These are phyloP conservation scores for Zoysia matrella DNA, from an alignment of 202 grass and related monocot genomes.

Conservation along the genomic window DNA sequence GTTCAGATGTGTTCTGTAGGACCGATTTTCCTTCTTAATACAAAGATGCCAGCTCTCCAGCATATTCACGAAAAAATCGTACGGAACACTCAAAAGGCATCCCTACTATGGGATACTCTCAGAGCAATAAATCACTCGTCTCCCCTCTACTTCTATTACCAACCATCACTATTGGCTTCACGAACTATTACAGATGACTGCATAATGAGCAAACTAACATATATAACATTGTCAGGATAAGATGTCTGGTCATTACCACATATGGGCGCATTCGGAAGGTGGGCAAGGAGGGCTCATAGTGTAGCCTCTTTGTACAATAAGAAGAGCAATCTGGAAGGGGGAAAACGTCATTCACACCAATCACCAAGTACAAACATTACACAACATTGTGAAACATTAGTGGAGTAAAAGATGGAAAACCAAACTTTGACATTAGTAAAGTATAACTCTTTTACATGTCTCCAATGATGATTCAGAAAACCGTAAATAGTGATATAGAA, in stretches of 20 bases:
- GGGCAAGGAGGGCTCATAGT: constrained; percentile 92
- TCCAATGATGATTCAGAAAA: constrained; percentile 10
- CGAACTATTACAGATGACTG: not conserved
- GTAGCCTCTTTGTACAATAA: constrained; percentile 96
- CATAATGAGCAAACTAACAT: constrained; percentile 27
- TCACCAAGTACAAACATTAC: constrained; percentile 3
- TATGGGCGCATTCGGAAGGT: constrained; percentile 90
- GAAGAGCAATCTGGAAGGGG: constrained; percentile 85
- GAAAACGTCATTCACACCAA: constrained; percentile 22
- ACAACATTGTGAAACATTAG: constrained; percentile 25
- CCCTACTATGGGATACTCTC: constrained; percentile 2
- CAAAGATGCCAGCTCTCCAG: no score
- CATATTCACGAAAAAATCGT: not conserved
- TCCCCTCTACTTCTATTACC: not conserved
- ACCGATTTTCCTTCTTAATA: no score
- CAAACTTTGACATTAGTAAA: not conserved
- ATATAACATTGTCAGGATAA: constrained; percentile 36
- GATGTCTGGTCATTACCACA: constrained; percentile 79
- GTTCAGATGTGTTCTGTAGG: no score
- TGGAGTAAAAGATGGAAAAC: not conserved
- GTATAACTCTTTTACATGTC: not conserved
- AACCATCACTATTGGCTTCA: not conserved
- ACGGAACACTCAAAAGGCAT: constrained; percentile 18
- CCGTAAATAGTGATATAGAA: constrained; percentile 37
- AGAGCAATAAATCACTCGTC: constrained; percentile 3